Conservation (phyloP, 495 filamentous ascomycete species). For the Lophiotrema nucula region DNA sequence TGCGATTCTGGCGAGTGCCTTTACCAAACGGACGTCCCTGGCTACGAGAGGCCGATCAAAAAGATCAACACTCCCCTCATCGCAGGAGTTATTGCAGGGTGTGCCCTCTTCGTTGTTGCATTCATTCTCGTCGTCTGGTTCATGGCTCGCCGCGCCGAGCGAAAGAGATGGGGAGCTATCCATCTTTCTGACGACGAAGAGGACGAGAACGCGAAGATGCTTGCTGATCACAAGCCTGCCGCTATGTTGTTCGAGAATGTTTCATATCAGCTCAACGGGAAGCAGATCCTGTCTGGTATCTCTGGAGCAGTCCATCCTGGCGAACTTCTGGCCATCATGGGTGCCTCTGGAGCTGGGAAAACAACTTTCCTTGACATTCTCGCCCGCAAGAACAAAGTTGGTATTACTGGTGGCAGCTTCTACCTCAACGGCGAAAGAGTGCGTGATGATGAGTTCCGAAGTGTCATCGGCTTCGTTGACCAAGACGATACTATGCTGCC, state of each 20-base stretch:
- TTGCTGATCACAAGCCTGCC: conserved; percentile 87
- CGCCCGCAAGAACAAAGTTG: conserved; percentile 95
- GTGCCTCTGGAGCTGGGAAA: conserved; percentile 94
- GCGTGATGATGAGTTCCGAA: conserved; percentile 79
- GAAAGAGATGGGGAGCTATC: conserved; percentile 69
- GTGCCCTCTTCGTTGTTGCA: conserved; percentile 80
- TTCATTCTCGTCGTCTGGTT: conserved; percentile 86
- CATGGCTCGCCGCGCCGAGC: conserved; percentile 66
- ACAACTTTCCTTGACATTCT: conserved; percentile 97
- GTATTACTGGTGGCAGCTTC: conserved; percentile 74
- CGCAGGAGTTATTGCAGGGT: conserved; percentile 87
- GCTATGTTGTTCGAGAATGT: conserved; percentile 87
- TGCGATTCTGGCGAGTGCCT: conserved; percentile 90
- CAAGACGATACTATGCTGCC: conserved; percentile 98
- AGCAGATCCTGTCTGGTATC: conserved; percentile 76
- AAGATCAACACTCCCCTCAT: conserved; percentile 97
- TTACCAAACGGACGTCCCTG: conserved; percentile 86
- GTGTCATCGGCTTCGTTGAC: conserved; percentile 92
- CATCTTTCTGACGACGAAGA: conserved; percentile 82
- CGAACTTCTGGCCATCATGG: conserved; percentile 96
- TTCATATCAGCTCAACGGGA: conserved; percentile 81
- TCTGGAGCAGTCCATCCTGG: conserved; percentile 83
- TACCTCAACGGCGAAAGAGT: conserved; percentile 94
- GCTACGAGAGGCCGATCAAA: conserved; percentile 84
- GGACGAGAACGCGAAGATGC: conserved; percentile 79